Conservation (phyloP, 106 monocot species). For the Allium sativum region DNA sequence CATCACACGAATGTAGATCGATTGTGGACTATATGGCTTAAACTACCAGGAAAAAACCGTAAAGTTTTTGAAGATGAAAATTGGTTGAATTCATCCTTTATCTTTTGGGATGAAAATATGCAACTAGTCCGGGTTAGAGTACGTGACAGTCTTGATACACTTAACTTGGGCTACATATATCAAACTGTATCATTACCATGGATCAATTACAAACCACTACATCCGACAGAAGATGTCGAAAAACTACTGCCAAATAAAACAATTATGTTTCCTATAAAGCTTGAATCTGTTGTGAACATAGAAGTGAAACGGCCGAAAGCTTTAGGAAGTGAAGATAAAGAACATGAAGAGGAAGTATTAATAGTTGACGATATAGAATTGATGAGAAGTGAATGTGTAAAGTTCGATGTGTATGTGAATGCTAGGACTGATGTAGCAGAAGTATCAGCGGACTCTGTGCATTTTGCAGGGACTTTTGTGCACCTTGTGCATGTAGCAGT, state of each 20-base stretch:
- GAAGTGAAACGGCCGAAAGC: conserved; percentile 2
- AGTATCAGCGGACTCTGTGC: conserved; percentile 6
- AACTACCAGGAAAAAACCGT: background rate
- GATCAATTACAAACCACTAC: background rate
- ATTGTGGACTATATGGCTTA: conserved; percentile 8
- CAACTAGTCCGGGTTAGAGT: conserved; percentile 4
- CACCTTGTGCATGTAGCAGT: too few relatives aligned
- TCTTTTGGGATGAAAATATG: conserved; percentile 13
- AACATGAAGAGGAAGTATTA: conserved; percentile 24
- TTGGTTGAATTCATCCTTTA: conserved; percentile 5
- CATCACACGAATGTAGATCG: conserved; percentile 21
- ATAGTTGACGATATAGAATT: conserved; percentile 21
- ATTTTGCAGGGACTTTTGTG: conserved; percentile 5
- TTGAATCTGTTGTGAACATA: background rate
- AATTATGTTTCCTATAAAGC: background rate
- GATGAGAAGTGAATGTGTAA: conserved; percentile 6
- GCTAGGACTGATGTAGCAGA: conserved; percentile 5
- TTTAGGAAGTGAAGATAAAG: conserved; percentile 9
- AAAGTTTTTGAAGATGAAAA: conserved; percentile 1
- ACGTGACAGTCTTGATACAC: background rate
- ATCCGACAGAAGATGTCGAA: background rate
- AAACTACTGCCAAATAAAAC: background rate
- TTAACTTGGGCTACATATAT: background rate
- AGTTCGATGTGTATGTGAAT: conserved; percentile 48
- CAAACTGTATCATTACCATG: background rate